These are phyloP conservation scores for Trichopus zeylanicus DNA, from an alignment of 116 monocot genomes.

Conservation along the genomic window DNA sequence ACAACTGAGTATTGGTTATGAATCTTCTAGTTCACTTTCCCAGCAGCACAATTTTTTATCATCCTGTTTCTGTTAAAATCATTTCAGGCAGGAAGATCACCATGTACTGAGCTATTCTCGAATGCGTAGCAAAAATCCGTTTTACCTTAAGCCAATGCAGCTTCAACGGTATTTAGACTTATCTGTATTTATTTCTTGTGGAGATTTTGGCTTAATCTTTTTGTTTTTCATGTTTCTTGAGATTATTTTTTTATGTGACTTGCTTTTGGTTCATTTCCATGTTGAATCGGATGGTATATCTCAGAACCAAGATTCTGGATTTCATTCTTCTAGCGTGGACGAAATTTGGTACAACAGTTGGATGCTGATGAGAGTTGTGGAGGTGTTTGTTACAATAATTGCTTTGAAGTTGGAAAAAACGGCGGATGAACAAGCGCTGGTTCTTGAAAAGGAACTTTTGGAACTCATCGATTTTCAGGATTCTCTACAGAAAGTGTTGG, in stretches of 20 bases:
- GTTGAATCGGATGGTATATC: conserved; percentile 28
- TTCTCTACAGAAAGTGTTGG: conserved; percentile 35
- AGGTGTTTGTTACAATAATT: conserved; percentile 54
- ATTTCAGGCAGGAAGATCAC: conserved; percentile 35
- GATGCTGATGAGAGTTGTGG: conserved; percentile 47
- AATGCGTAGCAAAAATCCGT: conserved; percentile 61
- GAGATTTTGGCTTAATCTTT: not conserved
- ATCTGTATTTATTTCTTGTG: not conserved
- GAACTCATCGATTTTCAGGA: conserved; percentile 38
- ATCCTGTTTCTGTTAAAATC: conserved; percentile 1
- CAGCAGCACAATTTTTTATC: not conserved
- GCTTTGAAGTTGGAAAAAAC: conserved; percentile 63
- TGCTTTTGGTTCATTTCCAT: conserved; percentile 3
- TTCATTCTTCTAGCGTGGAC: conserved; percentile 31
- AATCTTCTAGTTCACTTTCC: too few relatives aligned
- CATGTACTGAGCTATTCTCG: conserved; percentile 53
- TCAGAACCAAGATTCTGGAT: conserved; percentile 26
- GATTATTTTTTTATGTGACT: not conserved
- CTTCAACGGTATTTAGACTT: conserved; percentile 47
- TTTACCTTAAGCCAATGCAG: conserved; percentile 29
- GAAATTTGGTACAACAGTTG: conserved; percentile 11
- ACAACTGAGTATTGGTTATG: too few relatives aligned
- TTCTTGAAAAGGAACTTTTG: conserved; percentile 57
- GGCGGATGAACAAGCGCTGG: conserved; percentile 18
- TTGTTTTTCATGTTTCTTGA: not conserved